Percentiles rank a stretch among this genome's conserved stretches.
Evolutionary conservation across 176 grass and related monocot genomes (phyloP).

Genomic region (Areca catechu): DNA sequence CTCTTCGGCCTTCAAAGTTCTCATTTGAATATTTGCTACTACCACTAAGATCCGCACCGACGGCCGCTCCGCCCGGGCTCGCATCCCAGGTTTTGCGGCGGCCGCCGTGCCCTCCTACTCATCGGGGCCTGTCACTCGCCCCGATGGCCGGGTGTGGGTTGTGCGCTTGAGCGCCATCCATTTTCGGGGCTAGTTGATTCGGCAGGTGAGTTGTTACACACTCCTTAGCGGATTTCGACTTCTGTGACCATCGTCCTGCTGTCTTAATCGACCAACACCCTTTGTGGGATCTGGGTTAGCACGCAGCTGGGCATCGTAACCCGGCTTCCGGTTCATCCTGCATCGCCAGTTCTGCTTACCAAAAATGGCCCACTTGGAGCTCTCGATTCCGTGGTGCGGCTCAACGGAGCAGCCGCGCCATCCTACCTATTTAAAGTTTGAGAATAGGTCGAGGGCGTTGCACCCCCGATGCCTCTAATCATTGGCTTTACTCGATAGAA

Average conservation of each 20-base stretch:
- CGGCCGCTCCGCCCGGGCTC: too few relatives aligned
- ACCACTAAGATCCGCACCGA: too few relatives aligned
- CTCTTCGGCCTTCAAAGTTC: conserved; percentile 38
- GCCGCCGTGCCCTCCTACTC: too few relatives aligned
- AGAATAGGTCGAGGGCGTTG: conserved; percentile 57
- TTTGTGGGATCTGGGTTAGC: conserved; percentile 18
- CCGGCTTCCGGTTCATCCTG: conserved; percentile 11
- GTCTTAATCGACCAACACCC: conserved; percentile 54
- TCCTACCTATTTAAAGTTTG: conserved; percentile 10
- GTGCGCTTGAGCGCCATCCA: conserved; percentile 30
- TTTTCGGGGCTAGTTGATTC: conserved; percentile 36
- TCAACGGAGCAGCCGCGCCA: not conserved
- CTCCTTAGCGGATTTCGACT: conserved; percentile 2
- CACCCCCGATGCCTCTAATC: conserved; percentile 34
- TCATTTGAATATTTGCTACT: conserved; percentile 26
- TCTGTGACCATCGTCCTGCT: conserved; percentile 20
- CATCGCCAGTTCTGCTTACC: conserved; percentile 32
- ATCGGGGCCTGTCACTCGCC: not conserved
- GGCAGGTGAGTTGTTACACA: conserved; percentile 29
- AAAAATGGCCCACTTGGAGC: conserved; percentile 33
- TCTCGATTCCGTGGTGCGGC: conserved; percentile 14
- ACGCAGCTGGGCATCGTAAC: too few relatives aligned
- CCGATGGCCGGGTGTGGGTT: conserved; percentile 27
- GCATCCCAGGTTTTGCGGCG: too few relatives aligned
- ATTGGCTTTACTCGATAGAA: not conserved